These are phyloP conservation scores for Daldinia childiae DNA, from an alignment of 495 filamentous ascomycete genomes.

Conservation along the genomic window DNA sequence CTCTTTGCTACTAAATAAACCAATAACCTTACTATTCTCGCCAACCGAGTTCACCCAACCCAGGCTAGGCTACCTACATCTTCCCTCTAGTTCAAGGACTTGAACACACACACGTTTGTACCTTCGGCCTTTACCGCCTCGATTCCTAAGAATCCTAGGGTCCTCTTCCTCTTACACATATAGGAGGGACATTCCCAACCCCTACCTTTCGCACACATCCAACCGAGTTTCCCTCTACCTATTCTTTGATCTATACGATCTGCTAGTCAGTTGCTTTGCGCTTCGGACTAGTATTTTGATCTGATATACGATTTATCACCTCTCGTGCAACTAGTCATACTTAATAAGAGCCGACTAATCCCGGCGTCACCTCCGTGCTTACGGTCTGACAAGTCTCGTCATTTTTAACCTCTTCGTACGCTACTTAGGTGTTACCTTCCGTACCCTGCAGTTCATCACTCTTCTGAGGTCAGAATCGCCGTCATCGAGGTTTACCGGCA, in stretches of 20 bases:
- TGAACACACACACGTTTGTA: neutral
- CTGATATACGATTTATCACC: conserved; percentile 42
- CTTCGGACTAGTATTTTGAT: conserved; percentile 28
- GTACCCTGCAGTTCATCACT: conserved; percentile 30
- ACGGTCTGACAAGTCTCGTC: conserved; percentile 41
- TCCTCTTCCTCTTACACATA: conserved; percentile 10
- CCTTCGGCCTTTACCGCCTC: conserved; percentile 41
- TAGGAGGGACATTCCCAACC: neutral
- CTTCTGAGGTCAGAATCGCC: conserved; percentile 38
- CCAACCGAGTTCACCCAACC: conserved; percentile 37
- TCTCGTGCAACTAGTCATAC: conserved; percentile 25
- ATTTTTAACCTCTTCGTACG: conserved; percentile 36
- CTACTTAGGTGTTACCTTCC: conserved; percentile 30
- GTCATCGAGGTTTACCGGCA: conserved; percentile 37
- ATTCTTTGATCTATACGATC: conserved; percentile 16
- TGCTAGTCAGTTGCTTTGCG: conserved; percentile 13
- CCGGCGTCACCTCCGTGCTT: conserved; percentile 38
- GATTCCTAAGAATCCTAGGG: conserved; percentile 19
- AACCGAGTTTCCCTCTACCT: conserved; percentile 6
- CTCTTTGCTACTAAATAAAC: conserved; percentile 10
- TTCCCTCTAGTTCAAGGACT: conserved; percentile 21
- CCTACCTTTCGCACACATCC: conserved; percentile 21
- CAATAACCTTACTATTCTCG: conserved; percentile 8
- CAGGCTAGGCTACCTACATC: conserved; percentile 33
- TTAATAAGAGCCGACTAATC: conserved; percentile 39